These are phyloP conservation scores for Vitis rupestris DNA, from an alignment of 164 flowering plant species.

Conservation along the genomic window DNA sequence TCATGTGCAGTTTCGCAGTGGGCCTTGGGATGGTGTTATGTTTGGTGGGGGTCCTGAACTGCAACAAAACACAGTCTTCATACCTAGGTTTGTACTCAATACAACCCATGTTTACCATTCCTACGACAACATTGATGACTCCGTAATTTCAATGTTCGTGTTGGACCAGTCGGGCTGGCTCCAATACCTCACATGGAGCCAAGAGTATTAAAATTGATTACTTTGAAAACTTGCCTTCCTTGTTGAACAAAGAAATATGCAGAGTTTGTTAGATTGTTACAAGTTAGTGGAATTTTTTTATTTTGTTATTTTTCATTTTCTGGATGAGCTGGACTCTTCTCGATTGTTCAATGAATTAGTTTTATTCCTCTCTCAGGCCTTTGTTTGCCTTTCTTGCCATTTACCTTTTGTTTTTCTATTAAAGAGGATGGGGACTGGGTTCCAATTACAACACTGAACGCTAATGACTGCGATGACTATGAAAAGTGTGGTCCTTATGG, in stretches of 20 bases:
- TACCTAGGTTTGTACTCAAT: background rate
- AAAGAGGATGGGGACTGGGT: no score
- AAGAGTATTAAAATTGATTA: no score
- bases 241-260: no score
- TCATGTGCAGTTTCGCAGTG: conserved; percentile 5
- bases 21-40: conserved; percentile 25
- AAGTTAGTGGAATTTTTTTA: no score
- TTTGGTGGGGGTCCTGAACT: conserved; percentile 4
- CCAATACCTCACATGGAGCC: conserved; percentile 10
- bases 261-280: no score
- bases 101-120: conserved; percentile 1
- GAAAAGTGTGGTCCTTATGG: conserved; percentile 14
- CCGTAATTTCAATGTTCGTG: conserved; percentile 1
- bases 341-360: no score
- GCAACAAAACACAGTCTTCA: background rate
- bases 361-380: no score
- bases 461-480: conserved; percentile 9
- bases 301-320: no score
- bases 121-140: background rate
- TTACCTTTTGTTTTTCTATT: no score
- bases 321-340: no score
- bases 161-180: conserved; percentile 11
- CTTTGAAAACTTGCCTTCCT: no score
- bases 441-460: background rate
- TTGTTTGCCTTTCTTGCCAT: no score